Evolutionary conservation across 2,329 filamentous ascomycete species (phyloP), one percentile per base, ranked within the genome.

Genomic region (Amylocarpus encephaloides): DNA sequence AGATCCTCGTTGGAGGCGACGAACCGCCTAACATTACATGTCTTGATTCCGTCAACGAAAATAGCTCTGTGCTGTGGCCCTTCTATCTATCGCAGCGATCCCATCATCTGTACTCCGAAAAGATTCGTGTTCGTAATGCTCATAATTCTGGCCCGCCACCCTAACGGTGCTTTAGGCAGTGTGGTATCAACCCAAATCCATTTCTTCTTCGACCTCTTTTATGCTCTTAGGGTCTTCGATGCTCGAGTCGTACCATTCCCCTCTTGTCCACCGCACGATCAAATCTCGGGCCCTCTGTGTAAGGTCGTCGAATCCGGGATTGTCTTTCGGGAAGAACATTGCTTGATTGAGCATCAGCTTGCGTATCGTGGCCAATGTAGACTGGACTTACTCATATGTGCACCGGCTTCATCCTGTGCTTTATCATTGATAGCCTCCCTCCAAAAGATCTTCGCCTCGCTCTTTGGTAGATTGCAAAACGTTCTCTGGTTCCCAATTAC

Each of bases 381-480:
- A 6, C 5, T 49, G 11, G 22, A 73, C 77, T 68, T 74, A 76
- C 79, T 73, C 73, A 84, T 88, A 68, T 97, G 93, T 26, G 92
- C 92, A 55, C 72, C 72, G 0, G 84, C 82, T 72, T 97, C 93
- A 60, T 95, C 88, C 10, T 70, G 72, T 1, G 86, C 88, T 61
- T 79, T 81, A 53, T 94, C 83, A 65, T 97, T 98, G 49, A 90
- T 73, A 3, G 82, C 84, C 61, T 80, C 77, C 55, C 75, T 74
- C 85, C 88, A 94, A 58, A 60, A 75, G 55, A 62, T 79, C 70
- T 53, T 77, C 53, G 49, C 68, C 55, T 71, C 70, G 49, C 74
- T 77, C 57, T 76, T 75, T 1, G 90, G 89, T 48, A 95, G 67
- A 51, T 89, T 88, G 70, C 91, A 95, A 66, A 97, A 98, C 0